These are phyloP conservation scores for Solanum megistacrolobum DNA, from an alignment of 257 asterid species.

Conservation along the genomic window DNA sequence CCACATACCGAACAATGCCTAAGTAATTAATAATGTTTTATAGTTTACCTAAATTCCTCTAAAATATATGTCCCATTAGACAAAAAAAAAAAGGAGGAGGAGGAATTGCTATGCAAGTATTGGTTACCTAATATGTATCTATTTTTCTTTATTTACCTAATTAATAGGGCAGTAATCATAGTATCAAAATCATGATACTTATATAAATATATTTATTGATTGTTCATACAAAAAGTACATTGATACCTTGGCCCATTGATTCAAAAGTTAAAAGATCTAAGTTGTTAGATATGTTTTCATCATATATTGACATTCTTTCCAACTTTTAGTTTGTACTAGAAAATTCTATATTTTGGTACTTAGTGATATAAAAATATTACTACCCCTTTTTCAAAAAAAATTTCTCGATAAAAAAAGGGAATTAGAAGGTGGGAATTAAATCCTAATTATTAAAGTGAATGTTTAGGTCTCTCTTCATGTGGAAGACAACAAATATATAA, in stretches of 20 bases:
- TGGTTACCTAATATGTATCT: not conserved
- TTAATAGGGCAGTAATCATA: not conserved
- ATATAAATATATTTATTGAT: not conserved
- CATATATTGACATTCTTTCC: not conserved
- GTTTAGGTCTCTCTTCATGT: not conserved
- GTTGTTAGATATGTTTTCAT: not conserved
- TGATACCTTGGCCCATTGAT: not conserved
- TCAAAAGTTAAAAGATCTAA: not conserved
- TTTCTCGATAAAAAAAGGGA: not conserved
- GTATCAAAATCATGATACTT: not conserved
- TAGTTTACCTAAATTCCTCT: not conserved
- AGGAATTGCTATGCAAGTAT: not conserved
- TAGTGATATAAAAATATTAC: not conserved
- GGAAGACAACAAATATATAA: not conserved
- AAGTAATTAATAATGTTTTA: not conserved
- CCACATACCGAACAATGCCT: not conserved
- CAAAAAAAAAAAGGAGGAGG: not conserved
- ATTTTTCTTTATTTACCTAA: not conserved
- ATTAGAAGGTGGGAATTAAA: not conserved
- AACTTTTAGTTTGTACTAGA: not conserved
- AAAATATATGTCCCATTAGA: not conserved
- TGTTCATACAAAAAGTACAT: not conserved
- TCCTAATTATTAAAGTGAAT: not conserved
- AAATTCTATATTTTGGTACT: not conserved
- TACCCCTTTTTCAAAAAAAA: too few species aligned